Percentiles rank a stretch among this genome's conserved stretches.
phyloP scores from a whole-genome alignment of 2,329 filamentous ascomycete genomes.

The Fusarium compactum region DNA sequence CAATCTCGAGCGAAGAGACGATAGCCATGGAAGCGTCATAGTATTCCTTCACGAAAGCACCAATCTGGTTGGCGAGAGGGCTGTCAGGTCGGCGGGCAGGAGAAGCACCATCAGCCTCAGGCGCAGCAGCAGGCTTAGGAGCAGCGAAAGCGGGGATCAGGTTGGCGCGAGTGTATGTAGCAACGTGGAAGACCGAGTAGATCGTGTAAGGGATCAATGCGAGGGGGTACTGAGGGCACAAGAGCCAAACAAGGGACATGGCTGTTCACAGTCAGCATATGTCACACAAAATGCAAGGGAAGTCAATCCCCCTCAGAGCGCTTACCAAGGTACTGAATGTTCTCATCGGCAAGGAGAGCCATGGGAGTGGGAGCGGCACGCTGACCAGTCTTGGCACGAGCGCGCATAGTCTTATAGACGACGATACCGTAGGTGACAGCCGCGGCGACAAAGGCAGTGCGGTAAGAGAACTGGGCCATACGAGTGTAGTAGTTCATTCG shows the following conservation, averaged over 20 bases:
- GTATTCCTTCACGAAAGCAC: constrained; percentile 96
- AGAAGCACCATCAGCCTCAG: constrained; percentile 66
- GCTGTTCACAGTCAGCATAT: constrained; percentile 61
- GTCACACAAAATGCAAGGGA: background rate
- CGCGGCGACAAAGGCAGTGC: constrained; percentile 88
- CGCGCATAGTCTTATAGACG: constrained; percentile 96
- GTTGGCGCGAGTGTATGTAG: constrained; percentile 94
- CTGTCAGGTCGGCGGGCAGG: constrained; percentile 60
- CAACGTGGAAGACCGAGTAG: constrained; percentile 98
- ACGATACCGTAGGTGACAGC: constrained; percentile 97
- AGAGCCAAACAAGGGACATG: constrained; percentile 96
- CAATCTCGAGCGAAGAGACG: constrained; percentile 88
- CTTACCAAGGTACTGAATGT: constrained; percentile 96
- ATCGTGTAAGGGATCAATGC: constrained; percentile 94
- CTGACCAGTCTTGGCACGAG: constrained; percentile 80
- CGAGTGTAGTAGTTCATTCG: constrained; percentile 87
- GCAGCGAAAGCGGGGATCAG: constrained; percentile 88
- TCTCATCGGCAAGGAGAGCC: constrained; percentile 85
- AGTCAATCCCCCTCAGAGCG: background rate
- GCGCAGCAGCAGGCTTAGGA: constrained; percentile 64
- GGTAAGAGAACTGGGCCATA: constrained; percentile 87
- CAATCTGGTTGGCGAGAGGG: constrained; percentile 84
- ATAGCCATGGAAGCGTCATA: constrained; percentile 97
- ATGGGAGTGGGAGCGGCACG: constrained; percentile 70
- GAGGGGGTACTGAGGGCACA: constrained; percentile 87